Conservation (phyloP, 2,329 filamentous ascomycete species). For the Fusarium fracticaudum region DNA sequence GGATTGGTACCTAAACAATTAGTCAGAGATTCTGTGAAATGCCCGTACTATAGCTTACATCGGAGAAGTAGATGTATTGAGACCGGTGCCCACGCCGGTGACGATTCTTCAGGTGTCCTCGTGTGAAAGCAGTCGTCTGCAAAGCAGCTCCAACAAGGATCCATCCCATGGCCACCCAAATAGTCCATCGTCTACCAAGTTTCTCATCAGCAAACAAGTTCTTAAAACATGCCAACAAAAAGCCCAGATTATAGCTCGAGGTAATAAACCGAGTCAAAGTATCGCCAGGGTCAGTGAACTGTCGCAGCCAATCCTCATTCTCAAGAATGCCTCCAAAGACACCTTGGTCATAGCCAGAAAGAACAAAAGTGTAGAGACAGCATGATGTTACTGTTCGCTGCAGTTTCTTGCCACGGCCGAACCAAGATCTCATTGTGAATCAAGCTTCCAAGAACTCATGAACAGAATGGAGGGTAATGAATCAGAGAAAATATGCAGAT, state of each 20-base stretch:
- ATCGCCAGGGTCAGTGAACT: slow-evolving; percentile 41
- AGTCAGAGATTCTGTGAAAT: not conserved
- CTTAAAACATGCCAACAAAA: slow-evolving; percentile 53
- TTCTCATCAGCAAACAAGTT: slow-evolving; percentile 63
- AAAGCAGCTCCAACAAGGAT: slow-evolving; percentile 68
- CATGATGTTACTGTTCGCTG: slow-evolving; percentile 33
- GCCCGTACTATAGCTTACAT: not conserved
- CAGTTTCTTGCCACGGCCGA: slow-evolving; percentile 38
- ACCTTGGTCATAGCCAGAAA: slow-evolving; percentile 59
- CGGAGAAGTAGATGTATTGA: slow-evolving; percentile 53
- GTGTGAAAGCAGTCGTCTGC: slow-evolving; percentile 58
- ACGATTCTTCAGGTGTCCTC: slow-evolving; percentile 60
- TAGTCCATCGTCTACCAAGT: slow-evolving; percentile 60
- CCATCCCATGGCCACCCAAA: slow-evolving; percentile 62
- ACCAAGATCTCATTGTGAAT: slow-evolving; percentile 29
- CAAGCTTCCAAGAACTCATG: not conserved
- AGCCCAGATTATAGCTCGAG: slow-evolving; percentile 53
- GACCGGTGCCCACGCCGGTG: slow-evolving; percentile 60
- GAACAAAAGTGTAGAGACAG: slow-evolving; percentile 40
- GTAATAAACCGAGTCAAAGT: slow-evolving; percentile 44
- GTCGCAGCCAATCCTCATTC: slow-evolving; percentile 54
- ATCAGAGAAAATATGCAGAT: no score
- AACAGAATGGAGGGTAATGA: rapidly evolving
- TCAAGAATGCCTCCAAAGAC: slow-evolving; percentile 59
- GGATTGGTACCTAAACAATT: no score